A percentile compares a stretch with the other conserved stretches of the same genome.
Conservation (phyloP, 768 basidiomycete genomes). For the Rhodosporidiobolus odoratus region DNA sequence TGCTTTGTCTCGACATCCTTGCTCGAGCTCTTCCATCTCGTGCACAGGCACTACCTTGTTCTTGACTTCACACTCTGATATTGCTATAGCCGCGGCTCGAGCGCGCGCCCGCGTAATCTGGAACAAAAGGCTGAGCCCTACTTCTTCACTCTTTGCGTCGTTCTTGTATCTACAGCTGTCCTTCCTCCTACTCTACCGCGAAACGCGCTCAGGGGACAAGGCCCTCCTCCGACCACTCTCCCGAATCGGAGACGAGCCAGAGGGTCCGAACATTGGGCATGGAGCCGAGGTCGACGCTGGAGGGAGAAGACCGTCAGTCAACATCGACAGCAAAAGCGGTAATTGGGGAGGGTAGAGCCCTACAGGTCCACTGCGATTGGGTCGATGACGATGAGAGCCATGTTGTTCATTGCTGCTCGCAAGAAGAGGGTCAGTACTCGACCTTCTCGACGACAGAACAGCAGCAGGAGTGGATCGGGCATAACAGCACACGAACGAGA, state of each 20-base stretch:
- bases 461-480: no score
- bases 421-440: no score
- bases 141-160: no score
- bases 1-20: not conserved
- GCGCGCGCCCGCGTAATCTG: no score
- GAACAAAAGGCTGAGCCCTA: no score
- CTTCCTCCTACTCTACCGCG: no score
- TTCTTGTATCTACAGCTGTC: no score
- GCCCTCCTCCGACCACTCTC: slow-evolving; percentile 18
- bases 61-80: no score
- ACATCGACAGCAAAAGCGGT: accelerated
- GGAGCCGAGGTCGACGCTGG: slow-evolving; percentile 31
- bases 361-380: slow-evolving; percentile 59
- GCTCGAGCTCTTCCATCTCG: no score
- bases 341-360: not conserved
- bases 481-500: no score
- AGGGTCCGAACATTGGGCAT: slow-evolving; percentile 23
- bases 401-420: slow-evolving; percentile 50
- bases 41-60: no score
- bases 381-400: slow-evolving; percentile 67
- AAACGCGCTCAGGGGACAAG: slow-evolving; percentile 18
- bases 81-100: no score
- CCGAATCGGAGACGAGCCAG: not conserved
- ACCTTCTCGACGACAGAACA: not conserved
- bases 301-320: not conserved